Evolutionary conservation across 164 flowering plant species (phyloP).

Genomic region (Platanus orientalis): DNA sequence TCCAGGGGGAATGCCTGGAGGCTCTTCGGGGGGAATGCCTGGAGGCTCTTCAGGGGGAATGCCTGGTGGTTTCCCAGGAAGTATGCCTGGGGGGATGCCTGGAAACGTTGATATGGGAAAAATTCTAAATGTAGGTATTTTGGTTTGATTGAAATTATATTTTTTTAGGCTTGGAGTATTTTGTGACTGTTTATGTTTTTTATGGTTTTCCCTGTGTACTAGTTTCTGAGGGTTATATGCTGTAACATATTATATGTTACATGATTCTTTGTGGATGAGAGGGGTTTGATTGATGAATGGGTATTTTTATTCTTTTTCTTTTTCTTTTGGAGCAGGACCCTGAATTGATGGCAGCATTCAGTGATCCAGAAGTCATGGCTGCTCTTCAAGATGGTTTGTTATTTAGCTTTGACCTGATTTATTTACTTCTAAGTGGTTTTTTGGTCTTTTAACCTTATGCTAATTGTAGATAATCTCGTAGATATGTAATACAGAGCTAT

Average conservation of each 20-base stretch:
- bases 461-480: no score
- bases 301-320: neutral
- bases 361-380: conserved; percentile 95
- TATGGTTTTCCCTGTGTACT: neutral
- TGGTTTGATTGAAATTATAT: neutral
- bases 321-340: conserved; percentile 60
- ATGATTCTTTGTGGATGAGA: no score
- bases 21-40: conserved; percentile 44
- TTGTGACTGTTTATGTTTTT: neutral
- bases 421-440: neutral
- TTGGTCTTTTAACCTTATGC: no score
- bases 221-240: neutral
- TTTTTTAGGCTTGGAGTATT: neutral
- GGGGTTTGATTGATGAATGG: neutral
- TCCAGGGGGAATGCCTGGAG: conserved; percentile 60
- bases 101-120: conserved; percentile 89
- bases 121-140: conserved; percentile 70
- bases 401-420: neutral
- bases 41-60: conserved; percentile 50
- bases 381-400: conserved; percentile 89
- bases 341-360: conserved; percentile 88
- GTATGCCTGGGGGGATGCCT: conserved; percentile 62
- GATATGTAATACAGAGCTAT: no score
- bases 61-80: conserved; percentile 38
- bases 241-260: neutral